Conservation (phyloP, 805 yeast genomes). For the Starmera pachycereana region DNA sequence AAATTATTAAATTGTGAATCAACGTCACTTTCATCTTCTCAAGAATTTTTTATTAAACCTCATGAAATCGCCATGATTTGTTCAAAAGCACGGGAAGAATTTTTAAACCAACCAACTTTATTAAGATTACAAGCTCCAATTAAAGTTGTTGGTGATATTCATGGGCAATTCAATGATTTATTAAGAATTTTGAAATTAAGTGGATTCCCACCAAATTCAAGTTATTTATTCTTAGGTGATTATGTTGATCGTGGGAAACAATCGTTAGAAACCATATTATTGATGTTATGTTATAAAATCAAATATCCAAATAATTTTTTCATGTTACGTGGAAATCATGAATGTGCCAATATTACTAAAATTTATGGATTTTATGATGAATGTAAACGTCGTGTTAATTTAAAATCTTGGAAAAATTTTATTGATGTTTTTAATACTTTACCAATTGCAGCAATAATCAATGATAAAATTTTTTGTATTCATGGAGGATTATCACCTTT, state of each 20-base stretch:
- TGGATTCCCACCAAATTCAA: slow-evolving; percentile 93
- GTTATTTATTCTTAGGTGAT: slow-evolving; percentile 89
- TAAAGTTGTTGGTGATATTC: slow-evolving; percentile 86
- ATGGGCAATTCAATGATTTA: slow-evolving; percentile 91
- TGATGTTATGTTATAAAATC: slow-evolving; percentile 85
- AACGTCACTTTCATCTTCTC: not conserved
- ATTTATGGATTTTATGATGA: slow-evolving; percentile 98
- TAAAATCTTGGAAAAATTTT: slow-evolving; percentile 89
- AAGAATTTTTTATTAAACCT: slow-evolving; percentile 15
- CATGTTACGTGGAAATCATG: slow-evolving; percentile 90
- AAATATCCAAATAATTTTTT: slow-evolving; percentile 96
- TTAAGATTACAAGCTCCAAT: slow-evolving; percentile 74
- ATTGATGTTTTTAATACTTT: slow-evolving; percentile 92
- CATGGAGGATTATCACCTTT: slow-evolving; percentile 82
- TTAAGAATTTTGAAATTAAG: slow-evolving; percentile 88
- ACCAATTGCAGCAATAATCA: slow-evolving; percentile 93
- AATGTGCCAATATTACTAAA: slow-evolving; percentile 92
- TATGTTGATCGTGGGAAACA: slow-evolving; percentile 98
- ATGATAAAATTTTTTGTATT: slow-evolving; percentile 86
- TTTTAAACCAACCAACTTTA: slow-evolving; percentile 81
- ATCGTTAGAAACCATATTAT: slow-evolving; percentile 80
- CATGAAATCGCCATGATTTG: slow-evolving; percentile 77
- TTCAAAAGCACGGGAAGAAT: slow-evolving; percentile 77
- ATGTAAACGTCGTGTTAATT: slow-evolving; percentile 86
- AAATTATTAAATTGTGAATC: slow-evolving; percentile 38